phyloP scores from a whole-genome alignment of 495 filamentous ascomycete genomes.

The Aspergillus conjunctus region DNA sequence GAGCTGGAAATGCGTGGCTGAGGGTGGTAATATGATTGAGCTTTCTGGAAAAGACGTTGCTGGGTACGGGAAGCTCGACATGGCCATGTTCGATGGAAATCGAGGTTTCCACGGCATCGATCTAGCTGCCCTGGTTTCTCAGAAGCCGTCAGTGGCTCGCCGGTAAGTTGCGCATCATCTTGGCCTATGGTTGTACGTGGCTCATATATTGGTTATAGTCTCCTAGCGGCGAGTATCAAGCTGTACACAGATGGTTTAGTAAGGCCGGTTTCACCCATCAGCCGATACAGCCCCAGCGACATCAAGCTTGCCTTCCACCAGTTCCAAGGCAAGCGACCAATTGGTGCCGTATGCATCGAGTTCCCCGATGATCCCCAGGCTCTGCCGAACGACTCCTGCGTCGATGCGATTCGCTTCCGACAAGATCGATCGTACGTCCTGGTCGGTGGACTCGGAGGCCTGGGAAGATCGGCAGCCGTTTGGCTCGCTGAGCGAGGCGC shows the following conservation, averaged over 20 bases:
- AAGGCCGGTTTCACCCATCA: neutral
- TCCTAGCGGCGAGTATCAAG: neutral
- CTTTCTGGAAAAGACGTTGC: slow-evolving; percentile 34
- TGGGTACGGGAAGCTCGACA: slow-evolving; percentile 24
- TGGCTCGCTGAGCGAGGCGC: slow-evolving; percentile 63
- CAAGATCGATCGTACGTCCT: slow-evolving; percentile 41
- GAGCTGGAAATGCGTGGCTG: slow-evolving; percentile 55
- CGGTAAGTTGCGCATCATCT: neutral
- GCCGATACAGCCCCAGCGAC: neutral
- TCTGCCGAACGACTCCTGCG: neutral
- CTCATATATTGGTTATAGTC: neutral
- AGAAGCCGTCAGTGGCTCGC: neutral
- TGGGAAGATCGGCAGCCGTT: slow-evolving; percentile 56
- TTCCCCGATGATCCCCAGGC: neutral
- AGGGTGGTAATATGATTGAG: slow-evolving; percentile 56
- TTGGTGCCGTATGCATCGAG: neutral
- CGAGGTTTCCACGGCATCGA: slow-evolving; percentile 33
- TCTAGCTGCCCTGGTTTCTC: neutral
- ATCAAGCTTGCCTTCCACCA: neutral
- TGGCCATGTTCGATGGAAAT: slow-evolving; percentile 43
- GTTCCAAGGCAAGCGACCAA: neutral
- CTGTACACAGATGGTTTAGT: neutral
- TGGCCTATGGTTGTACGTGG: neutral
- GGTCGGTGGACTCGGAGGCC: slow-evolving; percentile 55
- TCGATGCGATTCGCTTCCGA: slow-evolving; percentile 7